Conservation (phyloP, 1,284 basidiomycete genomes). For the Athelia sp. region DNA sequence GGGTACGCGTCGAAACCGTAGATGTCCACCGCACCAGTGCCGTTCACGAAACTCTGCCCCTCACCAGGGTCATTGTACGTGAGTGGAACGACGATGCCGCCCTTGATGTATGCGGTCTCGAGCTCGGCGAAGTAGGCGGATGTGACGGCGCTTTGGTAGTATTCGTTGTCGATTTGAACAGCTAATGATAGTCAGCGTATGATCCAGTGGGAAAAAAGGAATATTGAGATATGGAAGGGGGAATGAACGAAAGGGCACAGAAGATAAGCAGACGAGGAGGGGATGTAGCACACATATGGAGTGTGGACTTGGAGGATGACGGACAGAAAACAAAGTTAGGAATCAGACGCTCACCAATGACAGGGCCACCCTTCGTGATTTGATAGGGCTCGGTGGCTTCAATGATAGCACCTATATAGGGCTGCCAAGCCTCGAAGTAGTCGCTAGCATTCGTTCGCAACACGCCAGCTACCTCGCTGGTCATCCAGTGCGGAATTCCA, state of each 20-base stretch:
- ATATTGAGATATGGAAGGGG: too few relatives aligned
- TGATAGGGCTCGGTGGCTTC: slow-evolving; percentile 59
- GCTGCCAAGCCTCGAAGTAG: slow-evolving; percentile 58
- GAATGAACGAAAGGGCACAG: too few relatives aligned
- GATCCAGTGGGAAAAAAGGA: too few relatives aligned
- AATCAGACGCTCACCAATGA: slow-evolving; percentile 70
- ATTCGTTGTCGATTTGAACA: slow-evolving; percentile 79
- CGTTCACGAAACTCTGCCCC: slow-evolving; percentile 63
- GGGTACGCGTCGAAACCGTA: slow-evolving; percentile 36
- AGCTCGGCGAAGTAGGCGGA: slow-evolving; percentile 68
- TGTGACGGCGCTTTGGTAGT: slow-evolving; percentile 43
- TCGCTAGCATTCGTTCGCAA: slow-evolving; percentile 67
- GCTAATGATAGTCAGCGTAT: too few relatives aligned
- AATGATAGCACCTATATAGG: slow-evolving; percentile 64
- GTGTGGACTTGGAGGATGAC: too few relatives aligned
- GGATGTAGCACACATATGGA: too few relatives aligned
- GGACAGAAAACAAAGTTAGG: too few relatives aligned
- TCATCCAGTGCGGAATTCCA: slow-evolving; percentile 76
- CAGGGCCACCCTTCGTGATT: slow-evolving; percentile 63
- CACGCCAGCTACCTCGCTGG: slow-evolving; percentile 57
- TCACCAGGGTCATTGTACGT: slow-evolving; percentile 69
- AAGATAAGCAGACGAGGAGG: too few relatives aligned
- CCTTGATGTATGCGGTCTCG: slow-evolving; percentile 47
- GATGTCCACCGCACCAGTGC: slow-evolving; percentile 51
- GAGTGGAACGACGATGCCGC: slow-evolving; percentile 61